phyloP scores from a whole-genome alignment of 2,329 filamentous ascomycete genomes.

The Alternaria triticina region DNA sequence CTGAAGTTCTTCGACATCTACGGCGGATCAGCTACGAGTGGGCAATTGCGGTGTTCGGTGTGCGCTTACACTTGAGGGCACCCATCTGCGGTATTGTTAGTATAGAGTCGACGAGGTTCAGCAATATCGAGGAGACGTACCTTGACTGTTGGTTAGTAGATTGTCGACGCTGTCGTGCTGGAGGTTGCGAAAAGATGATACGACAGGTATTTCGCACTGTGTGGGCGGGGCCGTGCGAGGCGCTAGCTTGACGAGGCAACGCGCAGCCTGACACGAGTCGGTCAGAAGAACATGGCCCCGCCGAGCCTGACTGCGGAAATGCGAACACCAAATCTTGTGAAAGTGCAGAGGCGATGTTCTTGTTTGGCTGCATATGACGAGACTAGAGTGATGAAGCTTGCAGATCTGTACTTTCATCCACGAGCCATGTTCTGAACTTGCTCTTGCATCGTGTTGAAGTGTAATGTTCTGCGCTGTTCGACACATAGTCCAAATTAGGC shows the following conservation, averaged over 20 bases:
- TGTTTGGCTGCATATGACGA: rapidly evolving
- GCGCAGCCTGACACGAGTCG: neutral
- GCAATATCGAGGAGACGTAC: constrained; percentile 22
- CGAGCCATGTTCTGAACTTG: neutral
- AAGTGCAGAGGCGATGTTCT: neutral
- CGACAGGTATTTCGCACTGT: constrained; percentile 30
- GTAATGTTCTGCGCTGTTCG: neutral
- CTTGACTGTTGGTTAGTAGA: constrained; percentile 47
- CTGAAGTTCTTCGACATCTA: constrained; percentile 95
- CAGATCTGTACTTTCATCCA: neutral
- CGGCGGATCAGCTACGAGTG: constrained; percentile 49
- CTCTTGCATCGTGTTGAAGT: neutral
- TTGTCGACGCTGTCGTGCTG: constrained; percentile 39
- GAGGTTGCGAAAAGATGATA: constrained; percentile 18
- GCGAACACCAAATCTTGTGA: neutral
- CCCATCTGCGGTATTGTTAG: constrained; percentile 72
- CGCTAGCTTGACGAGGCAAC: constrained; percentile 1
- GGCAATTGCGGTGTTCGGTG: constrained; percentile 2
- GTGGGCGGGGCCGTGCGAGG: constrained; percentile 22
- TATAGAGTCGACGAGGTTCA: constrained; percentile 5
- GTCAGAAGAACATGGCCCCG: neutral
- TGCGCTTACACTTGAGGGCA: constrained; percentile 81
- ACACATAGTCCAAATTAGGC: neutral
- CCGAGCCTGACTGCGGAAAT: constrained; percentile 8
- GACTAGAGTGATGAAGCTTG: neutral